phyloP scores from a whole-genome alignment of 1,284 basidiomycete species.

The Xanthoconium separans region DNA sequence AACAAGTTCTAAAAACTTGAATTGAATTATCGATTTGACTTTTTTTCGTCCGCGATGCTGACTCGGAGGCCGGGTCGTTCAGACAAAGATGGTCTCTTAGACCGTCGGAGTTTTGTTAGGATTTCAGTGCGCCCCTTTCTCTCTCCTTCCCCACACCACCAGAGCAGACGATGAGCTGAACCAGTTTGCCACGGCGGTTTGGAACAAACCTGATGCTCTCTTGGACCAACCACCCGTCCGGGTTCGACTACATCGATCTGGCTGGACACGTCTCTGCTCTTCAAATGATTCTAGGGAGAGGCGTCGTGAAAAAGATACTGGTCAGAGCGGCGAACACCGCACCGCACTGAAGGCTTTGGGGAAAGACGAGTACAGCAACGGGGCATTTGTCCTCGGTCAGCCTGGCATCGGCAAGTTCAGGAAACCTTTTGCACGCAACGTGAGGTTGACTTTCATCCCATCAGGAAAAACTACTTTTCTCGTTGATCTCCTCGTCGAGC shows the following conservation, averaged over 20 bases:
- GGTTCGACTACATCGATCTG: not conserved
- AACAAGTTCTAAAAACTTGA: too few relatives aligned
- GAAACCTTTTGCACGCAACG: not conserved
- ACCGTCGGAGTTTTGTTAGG: too few relatives aligned
- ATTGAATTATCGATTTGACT: too few relatives aligned
- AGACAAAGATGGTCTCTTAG: too few relatives aligned
- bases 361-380: not conserved
- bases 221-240: not conserved
- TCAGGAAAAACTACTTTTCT: not conserved
- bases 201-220: not conserved
- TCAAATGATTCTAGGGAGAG: not conserved
- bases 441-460: not conserved
- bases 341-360: not conserved
- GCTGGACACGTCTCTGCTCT: not conserved
- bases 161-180: too few relatives aligned
- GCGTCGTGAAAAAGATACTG: not conserved
- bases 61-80: too few relatives aligned
- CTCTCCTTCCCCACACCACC: too few relatives aligned
- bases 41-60: too few relatives aligned
- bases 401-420: not conserved
- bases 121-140: too few relatives aligned
- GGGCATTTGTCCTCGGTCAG: not conserved
- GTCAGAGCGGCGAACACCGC: not conserved
- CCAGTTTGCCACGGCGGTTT: not conserved
- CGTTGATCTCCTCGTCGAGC: not conserved